These are phyloP conservation scores for Lepiota brunneoincarnata DNA, from an alignment of 768 basidiomycete species.

Conservation along the genomic window DNA sequence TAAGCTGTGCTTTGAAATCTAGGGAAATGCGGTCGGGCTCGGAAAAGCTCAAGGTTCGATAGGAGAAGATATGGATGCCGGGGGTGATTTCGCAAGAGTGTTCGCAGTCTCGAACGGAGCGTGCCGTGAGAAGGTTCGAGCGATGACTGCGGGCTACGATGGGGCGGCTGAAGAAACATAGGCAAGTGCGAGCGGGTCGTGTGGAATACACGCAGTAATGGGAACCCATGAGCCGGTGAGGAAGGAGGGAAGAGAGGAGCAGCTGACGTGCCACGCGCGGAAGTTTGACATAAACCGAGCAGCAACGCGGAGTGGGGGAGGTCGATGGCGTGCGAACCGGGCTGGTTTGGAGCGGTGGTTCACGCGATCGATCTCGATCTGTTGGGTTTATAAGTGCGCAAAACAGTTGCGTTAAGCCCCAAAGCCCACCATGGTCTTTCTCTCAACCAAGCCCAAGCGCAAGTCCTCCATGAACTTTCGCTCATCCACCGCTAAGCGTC, in stretches of 20 bases:
- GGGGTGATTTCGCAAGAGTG: neutral
- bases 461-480: slow-evolving; percentile 4
- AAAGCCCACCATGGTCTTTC: slow-evolving; percentile 6
- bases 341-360: neutral
- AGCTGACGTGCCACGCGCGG: neutral
- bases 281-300: neutral
- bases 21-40: neutral
- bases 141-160: neutral
- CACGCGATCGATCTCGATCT: neutral
- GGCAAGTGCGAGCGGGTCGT: too few species aligned
- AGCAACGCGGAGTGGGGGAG: slow-evolving; percentile 11
- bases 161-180: too few species aligned
- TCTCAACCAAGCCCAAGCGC: slow-evolving; percentile 7
- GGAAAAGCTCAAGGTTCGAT: neutral
- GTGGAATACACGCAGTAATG: neutral
- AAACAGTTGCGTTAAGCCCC: neutral
- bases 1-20: too few species aligned
- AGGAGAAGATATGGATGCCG: slow-evolving; percentile 1
- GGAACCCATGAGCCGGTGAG: too few species aligned
- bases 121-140: slow-evolving; percentile 1
- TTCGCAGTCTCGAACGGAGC: slow-evolving; percentile 1
- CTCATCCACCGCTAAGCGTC: slow-evolving; percentile 4
- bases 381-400: neutral
- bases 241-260: too few species aligned
- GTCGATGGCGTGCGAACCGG: neutral